Evolutionary conservation across 192 early-diverging fungal genomes (phyloP), one percentile per base, ranked within the genome.

Genomic region (Coemansia sp.): DNA sequence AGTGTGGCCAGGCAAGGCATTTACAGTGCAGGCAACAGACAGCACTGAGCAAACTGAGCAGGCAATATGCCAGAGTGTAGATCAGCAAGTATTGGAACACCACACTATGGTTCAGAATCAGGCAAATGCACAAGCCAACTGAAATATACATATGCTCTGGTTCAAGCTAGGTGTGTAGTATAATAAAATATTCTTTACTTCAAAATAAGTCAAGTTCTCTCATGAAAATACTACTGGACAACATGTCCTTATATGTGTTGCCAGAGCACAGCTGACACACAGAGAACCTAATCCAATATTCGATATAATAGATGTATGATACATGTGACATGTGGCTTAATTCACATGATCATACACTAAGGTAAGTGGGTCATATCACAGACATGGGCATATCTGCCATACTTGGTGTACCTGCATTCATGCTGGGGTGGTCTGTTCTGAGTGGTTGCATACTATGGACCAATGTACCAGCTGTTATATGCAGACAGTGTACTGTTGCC

Each of bases 101-200:
- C 38, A 35, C 19, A 52, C 25, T 7, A 61, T 55, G 60, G 31
- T 48, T 0, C 43, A 43, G 0, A 26, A 8, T 0, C 54, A 47
- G 17, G 60, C 67, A 41, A 61, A 55, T 7, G 52, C 16, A 0
- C 21, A 35, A 0, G 53, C 29, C 21, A 69, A 62, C 41, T 0
- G 6, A 4, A 2, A 39, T 1, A 47, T 69, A 1, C 31, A 6
- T 3, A 22, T 4, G 1, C 35, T 6, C 11, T 57, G 52, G 52
- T 69, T 62, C 7, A 4, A 48, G 60, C 52, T 38, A 4, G 60
- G 67, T n/a, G n/a, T n/a, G n/a, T n/a, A n/a, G n/a, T n/a, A n/a
- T n/a, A n/a, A n/a, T n/a, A n/a, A n/a, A n/a, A n/a, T n/a, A n/a
- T n/a, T n/a, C n/a, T n/a, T n/a, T n/a, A n/a, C n/a, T n/a, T n/a